Percentiles rank a stretch among this genome's conserved stretches.
phyloP scores from a whole-genome alignment of 1,284 basidiomycete species.

The Sanghuangporus sanghuang region DNA sequence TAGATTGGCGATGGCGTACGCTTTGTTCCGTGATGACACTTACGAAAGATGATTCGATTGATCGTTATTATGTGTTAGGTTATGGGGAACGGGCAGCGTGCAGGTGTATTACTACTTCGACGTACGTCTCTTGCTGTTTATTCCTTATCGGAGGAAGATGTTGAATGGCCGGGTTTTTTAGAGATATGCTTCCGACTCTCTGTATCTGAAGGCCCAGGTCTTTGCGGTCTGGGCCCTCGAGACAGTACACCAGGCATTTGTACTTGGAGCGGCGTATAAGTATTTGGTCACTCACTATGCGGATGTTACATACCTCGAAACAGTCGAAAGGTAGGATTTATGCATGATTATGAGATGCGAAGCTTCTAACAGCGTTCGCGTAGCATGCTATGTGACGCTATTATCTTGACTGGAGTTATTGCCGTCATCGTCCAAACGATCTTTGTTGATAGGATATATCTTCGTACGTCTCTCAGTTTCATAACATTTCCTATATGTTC shows the following conservation, averaged over 20 bases:
- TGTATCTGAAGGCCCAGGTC: background rate
- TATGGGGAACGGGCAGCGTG: slow-evolving; percentile 8
- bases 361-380: background rate
- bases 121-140: background rate
- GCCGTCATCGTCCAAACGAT: background rate
- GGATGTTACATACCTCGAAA: background rate
- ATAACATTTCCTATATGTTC: background rate
- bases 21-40: background rate
- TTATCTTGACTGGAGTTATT: slow-evolving; percentile 4
- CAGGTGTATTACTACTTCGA: slow-evolving; percentile 14
- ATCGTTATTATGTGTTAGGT: background rate
- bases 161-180: background rate
- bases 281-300: slow-evolving; percentile 12
- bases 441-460: slow-evolving; percentile 4
- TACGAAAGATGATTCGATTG: background rate
- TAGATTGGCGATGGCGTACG: slow-evolving; percentile 10
- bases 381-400: background rate
- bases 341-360: background rate
- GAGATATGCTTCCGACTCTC: background rate
- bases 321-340: background rate
- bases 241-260: slow-evolving; percentile 10
- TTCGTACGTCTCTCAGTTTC: background rate
- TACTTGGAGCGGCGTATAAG: background rate
- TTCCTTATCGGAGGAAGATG: background rate
- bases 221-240: slow-evolving; percentile 10